Percentiles rank a stretch among this genome's conserved stretches.
Conservation (phyloP, 148 eudicot species). For the Agrostemma githago region DNA sequence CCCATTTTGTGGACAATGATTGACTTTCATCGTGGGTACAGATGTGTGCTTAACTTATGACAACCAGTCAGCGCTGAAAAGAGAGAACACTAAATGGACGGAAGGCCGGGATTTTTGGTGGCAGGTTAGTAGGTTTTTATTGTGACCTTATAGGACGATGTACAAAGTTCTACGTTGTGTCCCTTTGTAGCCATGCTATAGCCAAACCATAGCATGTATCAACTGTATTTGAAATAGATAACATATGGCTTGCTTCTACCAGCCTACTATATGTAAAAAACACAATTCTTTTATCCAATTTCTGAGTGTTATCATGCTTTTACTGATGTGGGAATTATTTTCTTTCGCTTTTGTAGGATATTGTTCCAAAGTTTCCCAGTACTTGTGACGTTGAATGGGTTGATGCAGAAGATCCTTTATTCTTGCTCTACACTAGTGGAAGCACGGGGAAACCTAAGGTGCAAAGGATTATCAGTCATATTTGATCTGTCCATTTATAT, state of each 20-base stretch:
- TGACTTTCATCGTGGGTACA: constrained; percentile 34
- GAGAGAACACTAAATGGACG: constrained; percentile 76
- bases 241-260: not conserved
- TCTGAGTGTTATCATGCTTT: not conserved
- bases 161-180: not conserved
- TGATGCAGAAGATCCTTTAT: constrained; percentile 93
- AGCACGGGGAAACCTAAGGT: constrained; percentile 99
- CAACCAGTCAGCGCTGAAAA: constrained; percentile 67
- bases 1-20: not conserved
- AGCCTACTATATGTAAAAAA: not conserved
- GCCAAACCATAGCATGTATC: not conserved
- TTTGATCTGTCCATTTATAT: constrained; percentile 3
- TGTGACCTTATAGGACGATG: not conserved
- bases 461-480: constrained; percentile 14
- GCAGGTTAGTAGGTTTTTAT: constrained; percentile 62
- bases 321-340: not conserved
- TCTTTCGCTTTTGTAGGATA: constrained; percentile 52
- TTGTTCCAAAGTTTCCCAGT: constrained; percentile 64
- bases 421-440: constrained; percentile 94
- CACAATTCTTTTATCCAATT: not conserved
- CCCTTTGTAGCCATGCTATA: not conserved
- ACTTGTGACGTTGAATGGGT: constrained; percentile 92
- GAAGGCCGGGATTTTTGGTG: constrained; percentile 91
- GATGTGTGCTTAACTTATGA: constrained; percentile 85
- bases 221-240: not conserved